Evolutionary conservation across 2,329 filamentous ascomycete genomes (phyloP).

Genomic region (Hymenoscyphus linearis): DNA sequence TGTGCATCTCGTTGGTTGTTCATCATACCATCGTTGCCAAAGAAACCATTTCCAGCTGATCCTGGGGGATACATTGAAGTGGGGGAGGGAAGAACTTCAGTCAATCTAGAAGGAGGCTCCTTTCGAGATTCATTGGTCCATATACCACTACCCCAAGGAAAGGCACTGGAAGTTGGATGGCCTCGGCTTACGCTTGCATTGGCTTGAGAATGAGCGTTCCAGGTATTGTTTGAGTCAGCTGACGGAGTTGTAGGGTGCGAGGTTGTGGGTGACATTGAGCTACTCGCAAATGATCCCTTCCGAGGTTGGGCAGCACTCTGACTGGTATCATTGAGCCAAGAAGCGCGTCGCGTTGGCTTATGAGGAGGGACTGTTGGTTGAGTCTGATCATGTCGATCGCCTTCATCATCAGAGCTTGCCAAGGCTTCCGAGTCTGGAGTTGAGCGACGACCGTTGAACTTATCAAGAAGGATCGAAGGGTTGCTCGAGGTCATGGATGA

Average conservation of each 20-base stretch:
- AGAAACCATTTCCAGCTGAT: conserved; percentile 35
- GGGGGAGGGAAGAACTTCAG: conserved; percentile 70
- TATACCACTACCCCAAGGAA: conserved; percentile 74
- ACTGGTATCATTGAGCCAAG: conserved; percentile 80
- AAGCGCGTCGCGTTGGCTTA: conserved; percentile 66
- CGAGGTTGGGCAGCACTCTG: conserved; percentile 58
- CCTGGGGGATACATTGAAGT: conserved; percentile 51
- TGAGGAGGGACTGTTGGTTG: conserved; percentile 45
- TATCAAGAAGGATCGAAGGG: conserved; percentile 66
- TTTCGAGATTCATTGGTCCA: conserved; percentile 73
- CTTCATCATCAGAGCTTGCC: conserved; percentile 91
- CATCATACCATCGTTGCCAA: conserved; percentile 44
- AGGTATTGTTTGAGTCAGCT: conserved; percentile 53
- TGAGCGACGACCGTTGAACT: conserved; percentile 71
- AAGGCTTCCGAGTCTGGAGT: conserved; percentile 93
- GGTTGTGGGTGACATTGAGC: conserved; percentile 70
- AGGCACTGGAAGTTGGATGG: conserved; percentile 41
- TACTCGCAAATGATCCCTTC: conserved; percentile 72
- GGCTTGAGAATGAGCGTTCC: conserved; percentile 48
- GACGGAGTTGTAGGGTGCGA: conserved; percentile 80
- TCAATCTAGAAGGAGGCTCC: conserved; percentile 67
- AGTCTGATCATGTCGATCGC: conserved; percentile 53
- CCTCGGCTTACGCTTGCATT: conserved; percentile 39
- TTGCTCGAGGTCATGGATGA: conserved; percentile 50
- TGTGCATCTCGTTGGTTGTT: conserved; percentile 45